phyloP scores from a whole-genome alignment of 2,329 filamentous ascomycete species.

The Gremmenia infestans region DNA sequence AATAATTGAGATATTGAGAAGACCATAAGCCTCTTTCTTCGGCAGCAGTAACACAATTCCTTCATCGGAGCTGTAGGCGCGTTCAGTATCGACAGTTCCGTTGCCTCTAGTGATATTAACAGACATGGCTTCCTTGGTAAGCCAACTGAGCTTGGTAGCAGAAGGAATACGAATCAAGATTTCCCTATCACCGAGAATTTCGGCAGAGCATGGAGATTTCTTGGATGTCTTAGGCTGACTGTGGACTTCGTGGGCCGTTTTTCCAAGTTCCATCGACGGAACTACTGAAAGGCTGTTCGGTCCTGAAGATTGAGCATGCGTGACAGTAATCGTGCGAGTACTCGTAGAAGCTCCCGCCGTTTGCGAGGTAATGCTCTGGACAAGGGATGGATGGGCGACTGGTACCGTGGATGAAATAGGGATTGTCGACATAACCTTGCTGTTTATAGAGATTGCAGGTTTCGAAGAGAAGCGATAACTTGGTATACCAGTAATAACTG shows the following conservation, averaged over 20 bases:
- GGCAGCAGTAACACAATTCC: conserved; percentile 41
- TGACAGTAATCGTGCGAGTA: conserved; percentile 31
- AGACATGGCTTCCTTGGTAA: conserved; percentile 51
- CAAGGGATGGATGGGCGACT: conserved; percentile 14
- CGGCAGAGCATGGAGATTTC: conserved; percentile 40
- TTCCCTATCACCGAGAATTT: conserved; percentile 43
- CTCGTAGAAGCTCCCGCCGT: conserved; percentile 24
- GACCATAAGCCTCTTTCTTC: conserved; percentile 50
- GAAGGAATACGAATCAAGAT: conserved; percentile 51
- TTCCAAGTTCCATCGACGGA: conserved; percentile 35
- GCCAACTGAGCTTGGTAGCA: conserved; percentile 48
- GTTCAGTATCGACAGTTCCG: conserved; percentile 43
- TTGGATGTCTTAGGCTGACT: conserved; percentile 16
- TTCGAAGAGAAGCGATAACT: conserved; percentile 18
- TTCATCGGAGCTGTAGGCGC: conserved; percentile 29
- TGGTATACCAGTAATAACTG: conserved; percentile 19
- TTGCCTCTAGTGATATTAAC: conserved; percentile 50
- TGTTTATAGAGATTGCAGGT: conserved; percentile 30
- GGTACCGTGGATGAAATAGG: conserved; percentile 22
- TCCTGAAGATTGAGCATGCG: conserved; percentile 31
- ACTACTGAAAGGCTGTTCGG: conserved; percentile 37
- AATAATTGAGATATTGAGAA: conserved; percentile 52
- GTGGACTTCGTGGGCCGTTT: conserved; percentile 17
- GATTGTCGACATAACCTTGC: conserved; percentile 26
- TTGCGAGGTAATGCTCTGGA: conserved; percentile 19